Conservation (phyloP, 108 stramenopile species). For the Fistulifera pelliculosa region DNA sequence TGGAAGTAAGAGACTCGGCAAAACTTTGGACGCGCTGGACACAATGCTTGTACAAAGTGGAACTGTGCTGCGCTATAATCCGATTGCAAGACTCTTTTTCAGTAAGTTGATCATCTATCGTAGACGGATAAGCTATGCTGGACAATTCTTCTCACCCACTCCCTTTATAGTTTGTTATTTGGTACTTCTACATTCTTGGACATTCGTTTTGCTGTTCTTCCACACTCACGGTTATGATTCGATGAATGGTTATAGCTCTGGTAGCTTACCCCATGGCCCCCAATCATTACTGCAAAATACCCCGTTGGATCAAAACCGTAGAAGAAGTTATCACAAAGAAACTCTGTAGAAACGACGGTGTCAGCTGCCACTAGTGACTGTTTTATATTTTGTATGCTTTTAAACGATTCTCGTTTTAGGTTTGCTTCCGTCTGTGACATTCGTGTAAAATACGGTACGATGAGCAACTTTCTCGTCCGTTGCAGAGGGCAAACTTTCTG, state of each 20-base stretch:
- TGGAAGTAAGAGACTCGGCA: constrained; percentile 48
- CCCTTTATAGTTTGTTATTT: constrained; percentile 40
- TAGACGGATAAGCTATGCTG: too few relatives aligned
- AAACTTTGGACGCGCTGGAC: constrained; percentile 63
- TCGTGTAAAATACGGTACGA: too few relatives aligned
- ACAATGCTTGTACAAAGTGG: constrained; percentile 52
- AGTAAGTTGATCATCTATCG: too few relatives aligned
- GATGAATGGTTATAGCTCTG: constrained; percentile 3
- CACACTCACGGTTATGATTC: constrained; percentile 76
- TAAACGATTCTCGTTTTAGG: too few relatives aligned
- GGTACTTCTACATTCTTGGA: constrained; percentile 66
- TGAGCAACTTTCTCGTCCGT: too few relatives aligned
- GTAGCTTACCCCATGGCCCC: constrained; percentile 22
- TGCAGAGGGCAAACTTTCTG: too few relatives aligned
- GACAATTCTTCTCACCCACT: too few relatives aligned
- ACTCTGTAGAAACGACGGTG: too few relatives aligned
- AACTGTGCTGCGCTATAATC: constrained; percentile 59
- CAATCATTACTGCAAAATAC: constrained; percentile 32
- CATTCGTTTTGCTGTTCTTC: constrained; percentile 70
- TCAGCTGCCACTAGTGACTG: too few relatives aligned
- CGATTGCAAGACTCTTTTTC: constrained; percentile 61
- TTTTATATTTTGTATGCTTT: too few relatives aligned
- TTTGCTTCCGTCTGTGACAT: too few relatives aligned
- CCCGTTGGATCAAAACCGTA: background rate
- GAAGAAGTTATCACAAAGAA: too few relatives aligned